phyloP scores from a whole-genome alignment of 2,329 filamentous ascomycete genomes.

The Cordyceps cateniannulata region DNA sequence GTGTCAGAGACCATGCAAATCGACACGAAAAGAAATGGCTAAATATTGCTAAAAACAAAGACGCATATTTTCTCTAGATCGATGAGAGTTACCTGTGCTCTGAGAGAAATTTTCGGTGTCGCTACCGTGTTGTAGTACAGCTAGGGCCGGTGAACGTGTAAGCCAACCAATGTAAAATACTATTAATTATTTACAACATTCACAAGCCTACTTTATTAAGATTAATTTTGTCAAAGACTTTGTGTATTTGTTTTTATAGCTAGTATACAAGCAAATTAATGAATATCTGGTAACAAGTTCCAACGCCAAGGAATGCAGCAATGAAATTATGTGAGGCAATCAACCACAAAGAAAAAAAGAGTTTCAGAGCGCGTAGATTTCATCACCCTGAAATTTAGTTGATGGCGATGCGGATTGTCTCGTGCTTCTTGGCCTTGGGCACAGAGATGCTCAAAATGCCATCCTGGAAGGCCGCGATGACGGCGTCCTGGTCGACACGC shows the following conservation, averaged over 20 bases:
- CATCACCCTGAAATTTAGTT: constrained; percentile 31
- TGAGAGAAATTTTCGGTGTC: neutral
- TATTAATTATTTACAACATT: neutral
- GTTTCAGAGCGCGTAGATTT: no score
- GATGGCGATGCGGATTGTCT: constrained; percentile 49
- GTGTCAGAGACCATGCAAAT: neutral
- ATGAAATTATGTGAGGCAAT: neutral
- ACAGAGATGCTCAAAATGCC: constrained; percentile 58
- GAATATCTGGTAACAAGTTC: neutral
- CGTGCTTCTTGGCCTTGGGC: constrained; percentile 59
- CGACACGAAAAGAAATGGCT: neutral
- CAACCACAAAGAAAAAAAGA: neutral
- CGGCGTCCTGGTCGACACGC: constrained; percentile 55
- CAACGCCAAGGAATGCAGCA: constrained; percentile 5
- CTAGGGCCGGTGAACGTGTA: neutral
- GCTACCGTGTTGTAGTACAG: neutral
- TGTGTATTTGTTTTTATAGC: neutral
- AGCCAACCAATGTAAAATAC: neutral
- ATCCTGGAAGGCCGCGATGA: constrained; percentile 57
- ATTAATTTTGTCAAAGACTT: neutral
- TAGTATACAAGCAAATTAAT: constrained; percentile 6
- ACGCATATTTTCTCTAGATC: neutral
- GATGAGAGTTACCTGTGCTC: neutral
- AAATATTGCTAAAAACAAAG: no score
- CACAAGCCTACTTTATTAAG: neutral